A percentile compares a stretch with the other conserved stretches of the same genome.
Conservation (phyloP, 371 early-diverging fungal species). For the Mortierella polycephala region DNA sequence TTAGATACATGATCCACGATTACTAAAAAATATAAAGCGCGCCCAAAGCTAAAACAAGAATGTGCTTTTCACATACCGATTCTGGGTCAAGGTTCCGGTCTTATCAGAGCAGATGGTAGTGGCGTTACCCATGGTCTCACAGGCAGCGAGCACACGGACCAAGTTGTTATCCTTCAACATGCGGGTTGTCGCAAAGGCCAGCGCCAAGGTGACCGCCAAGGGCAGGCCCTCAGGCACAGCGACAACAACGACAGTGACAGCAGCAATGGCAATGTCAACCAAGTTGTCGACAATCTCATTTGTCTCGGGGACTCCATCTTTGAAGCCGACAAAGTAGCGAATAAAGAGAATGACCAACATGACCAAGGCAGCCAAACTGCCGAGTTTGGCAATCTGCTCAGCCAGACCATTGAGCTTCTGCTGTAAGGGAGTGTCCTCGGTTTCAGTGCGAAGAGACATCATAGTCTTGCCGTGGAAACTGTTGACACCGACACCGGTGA, state of each 20-base stretch:
- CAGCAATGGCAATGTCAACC: slow-evolving; percentile 71
- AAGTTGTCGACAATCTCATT: slow-evolving; percentile 58
- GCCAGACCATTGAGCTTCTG: slow-evolving; percentile 75
- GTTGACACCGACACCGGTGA: slow-evolving; percentile 74
- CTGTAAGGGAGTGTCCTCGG: slow-evolving; percentile 78
- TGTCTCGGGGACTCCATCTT: slow-evolving; percentile 55
- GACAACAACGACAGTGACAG: slow-evolving; percentile 81
- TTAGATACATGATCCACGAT: not conserved
- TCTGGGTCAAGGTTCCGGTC: slow-evolving; percentile 91
- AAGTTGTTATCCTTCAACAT: slow-evolving; percentile 94
- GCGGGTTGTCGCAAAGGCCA: slow-evolving; percentile 81
- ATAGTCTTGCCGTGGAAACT: slow-evolving; percentile 83
- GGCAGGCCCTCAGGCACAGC: slow-evolving; percentile 89
- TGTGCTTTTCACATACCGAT: slow-evolving; percentile 53
- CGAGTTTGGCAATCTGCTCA: slow-evolving; percentile 76
- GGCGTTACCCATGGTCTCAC: slow-evolving; percentile 95
- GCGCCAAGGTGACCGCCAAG: slow-evolving; percentile 79
- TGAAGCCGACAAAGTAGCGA: slow-evolving; percentile 66
- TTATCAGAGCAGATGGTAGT: slow-evolving; percentile 94
- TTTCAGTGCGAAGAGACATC: slow-evolving; percentile 71
- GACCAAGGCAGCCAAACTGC: slow-evolving; percentile 71
- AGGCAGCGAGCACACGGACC: slow-evolving; percentile 88
- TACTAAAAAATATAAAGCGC: too few species aligned
- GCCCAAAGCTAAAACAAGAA: not conserved
- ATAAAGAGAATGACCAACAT: slow-evolving; percentile 73